Conservation (phyloP, 768 basidiomycete genomes). For the Leucosporidium yakuticum region DNA sequence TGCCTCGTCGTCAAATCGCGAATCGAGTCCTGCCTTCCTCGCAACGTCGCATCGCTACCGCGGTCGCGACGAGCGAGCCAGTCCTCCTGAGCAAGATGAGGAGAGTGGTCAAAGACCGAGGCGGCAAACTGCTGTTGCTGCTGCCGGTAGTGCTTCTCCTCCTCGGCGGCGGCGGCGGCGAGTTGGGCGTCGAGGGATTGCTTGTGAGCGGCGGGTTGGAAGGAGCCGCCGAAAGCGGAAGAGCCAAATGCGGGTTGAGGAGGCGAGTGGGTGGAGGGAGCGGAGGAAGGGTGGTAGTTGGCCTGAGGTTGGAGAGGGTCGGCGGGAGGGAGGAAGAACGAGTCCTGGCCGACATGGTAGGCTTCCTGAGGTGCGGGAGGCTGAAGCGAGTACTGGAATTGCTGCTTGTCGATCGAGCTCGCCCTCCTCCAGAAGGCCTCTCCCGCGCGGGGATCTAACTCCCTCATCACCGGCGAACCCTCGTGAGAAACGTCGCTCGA, state of each 20-base stretch:
- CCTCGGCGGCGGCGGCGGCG: constrained; percentile 2
- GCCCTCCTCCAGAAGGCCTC: constrained; percentile 5
- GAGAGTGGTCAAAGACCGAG: neutral
- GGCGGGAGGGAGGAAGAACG: constrained; percentile 12
- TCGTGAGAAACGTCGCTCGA: neutral
- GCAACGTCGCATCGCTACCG: neutral
- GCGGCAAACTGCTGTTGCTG: neutral
- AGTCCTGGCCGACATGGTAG: constrained; percentile 22
- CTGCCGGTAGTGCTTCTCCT: too few relatives aligned
- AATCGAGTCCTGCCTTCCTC: neutral
- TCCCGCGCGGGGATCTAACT: neutral
- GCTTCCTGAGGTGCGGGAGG: constrained; percentile 11
- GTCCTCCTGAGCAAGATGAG: neutral
- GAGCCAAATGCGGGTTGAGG: constrained; percentile 10
- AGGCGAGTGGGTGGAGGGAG: neutral
- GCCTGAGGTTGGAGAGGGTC: neutral
- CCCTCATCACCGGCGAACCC: neutral
- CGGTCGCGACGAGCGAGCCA: neutral
- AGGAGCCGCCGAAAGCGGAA: constrained; percentile 11
- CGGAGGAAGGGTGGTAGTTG: neutral
- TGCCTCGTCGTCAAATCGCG: too few relatives aligned
- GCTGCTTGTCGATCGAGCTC: constrained; percentile 19
- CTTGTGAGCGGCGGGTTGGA: constrained; percentile 5
- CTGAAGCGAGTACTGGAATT: constrained; percentile 1
- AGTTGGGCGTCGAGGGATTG: constrained; percentile 17